phyloP scores from a whole-genome alignment of 768 basidiomycete genomes.

The Hebeloma cylindrosporum region DNA sequence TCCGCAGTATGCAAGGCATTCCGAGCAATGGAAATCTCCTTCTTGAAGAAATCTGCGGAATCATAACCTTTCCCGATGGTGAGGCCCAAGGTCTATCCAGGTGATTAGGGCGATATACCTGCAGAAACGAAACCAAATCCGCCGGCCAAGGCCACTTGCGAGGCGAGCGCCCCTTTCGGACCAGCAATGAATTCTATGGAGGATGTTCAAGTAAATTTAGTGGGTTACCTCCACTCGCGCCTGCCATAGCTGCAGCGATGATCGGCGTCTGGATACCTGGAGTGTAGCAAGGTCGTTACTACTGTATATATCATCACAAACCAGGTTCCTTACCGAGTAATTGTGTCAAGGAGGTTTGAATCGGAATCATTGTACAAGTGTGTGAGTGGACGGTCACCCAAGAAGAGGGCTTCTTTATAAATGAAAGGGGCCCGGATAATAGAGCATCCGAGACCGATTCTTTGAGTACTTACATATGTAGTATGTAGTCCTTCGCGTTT shows the following conservation, averaged over 20 bases:
- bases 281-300: neutral
- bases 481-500: too few species aligned
- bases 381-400: neutral
- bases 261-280: conserved; percentile 60
- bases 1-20: conserved; percentile 35
- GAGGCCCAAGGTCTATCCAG: neutral
- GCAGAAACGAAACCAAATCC: conserved; percentile 76
- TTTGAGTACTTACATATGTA: too few species aligned
- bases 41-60: conserved; percentile 40
- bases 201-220: neutral
- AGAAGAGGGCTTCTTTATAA: too few species aligned
- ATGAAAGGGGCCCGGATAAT: too few species aligned
- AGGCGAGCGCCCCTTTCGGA: conserved; percentile 47
- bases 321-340: conserved; percentile 45
- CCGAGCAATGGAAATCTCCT: conserved; percentile 57
- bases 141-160: conserved; percentile 63
- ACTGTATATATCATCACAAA: neutral
- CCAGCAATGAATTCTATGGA: conserved; percentile 10
- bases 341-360: conserved; percentile 47
- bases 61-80: conserved; percentile 50
- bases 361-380: conserved; percentile 11
- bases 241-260: conserved; percentile 69
- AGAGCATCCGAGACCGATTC: too few species aligned
- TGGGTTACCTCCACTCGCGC: conserved; percentile 57
- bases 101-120: conserved; percentile 37